A percentile compares a stretch with the other conserved stretches of the same genome.
Conservation (phyloP, 1,139 yeast species). For the Arxiozyma telluris region DNA sequence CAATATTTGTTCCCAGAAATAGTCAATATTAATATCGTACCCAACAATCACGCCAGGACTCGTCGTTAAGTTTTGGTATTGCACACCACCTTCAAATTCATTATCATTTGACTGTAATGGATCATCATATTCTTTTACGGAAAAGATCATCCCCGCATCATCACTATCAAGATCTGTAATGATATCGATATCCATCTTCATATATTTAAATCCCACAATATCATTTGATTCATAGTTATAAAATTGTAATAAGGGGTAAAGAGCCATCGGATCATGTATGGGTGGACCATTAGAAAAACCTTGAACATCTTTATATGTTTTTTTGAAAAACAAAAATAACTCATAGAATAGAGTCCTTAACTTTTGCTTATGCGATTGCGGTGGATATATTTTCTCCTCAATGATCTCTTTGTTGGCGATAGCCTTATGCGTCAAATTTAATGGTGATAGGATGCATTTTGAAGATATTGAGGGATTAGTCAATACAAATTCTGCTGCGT, state of each 20-base stretch:
- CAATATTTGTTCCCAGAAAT: constrained; percentile 47
- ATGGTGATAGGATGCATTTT: constrained; percentile 51
- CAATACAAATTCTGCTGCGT: constrained; percentile 56
- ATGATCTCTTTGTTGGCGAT: constrained; percentile 46
- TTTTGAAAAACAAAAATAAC: constrained; percentile 48
- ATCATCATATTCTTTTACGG: constrained; percentile 16
- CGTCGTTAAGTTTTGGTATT: constrained; percentile 15
- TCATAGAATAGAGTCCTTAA: constrained; percentile 49
- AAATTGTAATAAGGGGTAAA: constrained; percentile 48
- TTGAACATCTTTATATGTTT: constrained; percentile 38
- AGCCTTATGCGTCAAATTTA: constrained; percentile 65
- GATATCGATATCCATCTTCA: constrained; percentile 32
- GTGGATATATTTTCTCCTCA: constrained; percentile 28
- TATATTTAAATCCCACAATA: constrained; percentile 28
- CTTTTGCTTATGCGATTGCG: constrained; percentile 33
- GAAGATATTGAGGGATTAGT: constrained; percentile 38
- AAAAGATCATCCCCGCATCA: constrained; percentile 20
- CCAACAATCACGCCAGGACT: constrained; percentile 40
- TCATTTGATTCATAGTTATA: constrained; percentile 25
- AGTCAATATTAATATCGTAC: constrained; percentile 35
- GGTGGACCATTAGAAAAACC: constrained; percentile 58
- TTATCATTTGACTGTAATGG: background rate
- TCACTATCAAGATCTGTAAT: constrained; percentile 28
- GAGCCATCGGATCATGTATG: constrained; percentile 73
- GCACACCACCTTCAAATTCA: background rate